Percentiles rank a stretch among this genome's conserved stretches.
phyloP scores from a whole-genome alignment of 1,284 basidiomycete genomes.

The Rhizoctonia solani region DNA sequence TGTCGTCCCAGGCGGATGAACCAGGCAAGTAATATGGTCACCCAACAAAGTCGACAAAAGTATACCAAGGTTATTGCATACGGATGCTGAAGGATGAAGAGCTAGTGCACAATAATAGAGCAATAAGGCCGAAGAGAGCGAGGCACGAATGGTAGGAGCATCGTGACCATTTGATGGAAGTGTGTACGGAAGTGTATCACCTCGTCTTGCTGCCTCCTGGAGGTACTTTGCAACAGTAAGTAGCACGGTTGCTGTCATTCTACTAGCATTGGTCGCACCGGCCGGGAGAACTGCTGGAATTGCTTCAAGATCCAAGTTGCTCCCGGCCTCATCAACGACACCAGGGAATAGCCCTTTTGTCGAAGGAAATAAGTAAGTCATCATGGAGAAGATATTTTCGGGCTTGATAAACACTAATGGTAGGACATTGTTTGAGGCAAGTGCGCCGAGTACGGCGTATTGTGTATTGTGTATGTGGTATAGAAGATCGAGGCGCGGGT shows the following conservation, averaged over 20 bases:
- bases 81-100: constrained; percentile 58
- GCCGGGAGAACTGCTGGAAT: constrained; percentile 19
- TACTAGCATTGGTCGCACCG: constrained; percentile 43
- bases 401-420: constrained; percentile 55
- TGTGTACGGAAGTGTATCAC: constrained; percentile 1
- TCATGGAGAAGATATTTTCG: constrained; percentile 49
- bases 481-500: constrained; percentile 2
- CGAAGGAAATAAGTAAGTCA: constrained; percentile 48
- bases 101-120: constrained; percentile 63
- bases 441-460: background rate
- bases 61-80: constrained; percentile 66
- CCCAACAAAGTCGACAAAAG: constrained; percentile 55
- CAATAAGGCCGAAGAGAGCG: constrained; percentile 54
- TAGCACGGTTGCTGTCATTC: constrained; percentile 58
- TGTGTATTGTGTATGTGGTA: constrained; percentile 17
- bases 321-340: constrained; percentile 42
- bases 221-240: constrained; percentile 61
- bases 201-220: constrained; percentile 49
- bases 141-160: constrained; percentile 50
- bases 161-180: background rate
- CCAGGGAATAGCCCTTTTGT: constrained; percentile 49
- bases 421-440: constrained; percentile 41
- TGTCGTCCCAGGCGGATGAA: constrained; percentile 35
- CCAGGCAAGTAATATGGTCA: constrained; percentile 39
- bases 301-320: constrained; percentile 18